Percentiles rank a stretch among this genome's conserved stretches.
These are phyloP conservation scores for Glycine latifolia DNA, from an alignment of 306 rosid species.

Conservation along the genomic window DNA sequence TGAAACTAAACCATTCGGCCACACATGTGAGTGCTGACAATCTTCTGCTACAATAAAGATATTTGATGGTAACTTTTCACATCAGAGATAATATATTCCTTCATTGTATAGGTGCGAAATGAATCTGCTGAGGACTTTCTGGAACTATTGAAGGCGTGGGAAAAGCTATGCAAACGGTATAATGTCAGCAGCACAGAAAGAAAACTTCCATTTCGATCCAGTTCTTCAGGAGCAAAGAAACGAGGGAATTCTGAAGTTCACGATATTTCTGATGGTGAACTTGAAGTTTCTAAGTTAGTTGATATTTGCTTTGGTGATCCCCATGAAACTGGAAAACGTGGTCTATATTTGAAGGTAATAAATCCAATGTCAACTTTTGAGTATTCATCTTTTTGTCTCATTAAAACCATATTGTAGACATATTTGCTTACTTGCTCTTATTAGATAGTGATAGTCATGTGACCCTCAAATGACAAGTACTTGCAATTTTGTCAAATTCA, in stretches of 20 bases:
- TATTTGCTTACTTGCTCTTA: not conserved
- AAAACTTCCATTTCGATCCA: constrained; percentile 45
- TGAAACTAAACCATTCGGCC: constrained; percentile 83
- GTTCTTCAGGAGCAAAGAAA: constrained; percentile 44
- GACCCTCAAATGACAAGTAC: constrained; percentile 18
- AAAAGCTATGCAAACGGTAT: constrained; percentile 74
- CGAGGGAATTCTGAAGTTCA: constrained; percentile 38
- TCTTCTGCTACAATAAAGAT: constrained; percentile 32
- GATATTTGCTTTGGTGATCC: constrained; percentile 93
- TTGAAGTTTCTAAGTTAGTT: constrained; percentile 73
- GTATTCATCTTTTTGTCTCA: not conserved
- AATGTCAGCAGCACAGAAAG: constrained; percentile 47
- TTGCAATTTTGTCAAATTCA: constrained; percentile 29
- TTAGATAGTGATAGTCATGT: constrained; percentile 25
- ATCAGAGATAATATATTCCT: constrained; percentile 29
- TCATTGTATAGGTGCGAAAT: constrained; percentile 77
- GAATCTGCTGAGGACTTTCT: constrained; percentile 88
- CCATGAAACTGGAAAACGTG: constrained; percentile 60
- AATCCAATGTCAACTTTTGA: constrained; percentile 36
- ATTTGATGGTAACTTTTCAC: constrained; percentile 25
- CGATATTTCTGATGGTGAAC: constrained; percentile 50
- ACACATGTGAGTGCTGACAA: constrained; percentile 65
- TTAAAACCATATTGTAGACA: constrained; percentile 1
- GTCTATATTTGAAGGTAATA: constrained; percentile 79
- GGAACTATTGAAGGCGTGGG: constrained; percentile 84